Evolutionary conservation across 2,329 filamentous ascomycete genomes (phyloP).

Genomic region (Phialocephala sp.): DNA sequence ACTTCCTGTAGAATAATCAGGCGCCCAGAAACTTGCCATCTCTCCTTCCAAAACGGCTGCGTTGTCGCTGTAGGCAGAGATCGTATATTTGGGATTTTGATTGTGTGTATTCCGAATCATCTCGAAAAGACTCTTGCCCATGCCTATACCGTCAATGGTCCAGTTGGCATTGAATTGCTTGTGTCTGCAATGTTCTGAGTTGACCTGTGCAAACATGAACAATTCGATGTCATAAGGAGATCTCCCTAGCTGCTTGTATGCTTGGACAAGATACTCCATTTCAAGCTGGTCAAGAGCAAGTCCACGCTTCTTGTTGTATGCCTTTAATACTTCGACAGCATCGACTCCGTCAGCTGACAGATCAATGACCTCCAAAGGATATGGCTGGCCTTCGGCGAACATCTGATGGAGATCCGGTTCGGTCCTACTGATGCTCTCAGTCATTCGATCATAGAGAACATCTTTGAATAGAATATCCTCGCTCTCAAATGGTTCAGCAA

Average conservation of each 20-base stretch:
- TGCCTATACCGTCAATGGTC: conserved; percentile 87
- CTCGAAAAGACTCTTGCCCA: conserved; percentile 82
- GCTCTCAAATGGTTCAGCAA: conserved; percentile 55
- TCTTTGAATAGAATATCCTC: conserved; percentile 67
- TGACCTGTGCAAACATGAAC: conserved; percentile 99
- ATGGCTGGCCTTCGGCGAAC: conserved; percentile 72
- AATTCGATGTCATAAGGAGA: conserved; percentile 84
- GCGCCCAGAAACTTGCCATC: conserved; percentile 80
- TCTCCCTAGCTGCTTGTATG: conserved; percentile 68
- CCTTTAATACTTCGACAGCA: conserved; percentile 74
- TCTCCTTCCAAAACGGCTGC: conserved; percentile 87
- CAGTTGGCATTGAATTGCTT: conserved; percentile 98
- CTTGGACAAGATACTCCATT: conserved; percentile 79
- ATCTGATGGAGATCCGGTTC: conserved; percentile 75
- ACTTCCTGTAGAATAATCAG: conserved; percentile 82
- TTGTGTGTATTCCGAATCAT: conserved; percentile 98
- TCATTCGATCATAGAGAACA: conserved; percentile 92
- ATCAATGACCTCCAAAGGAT: conserved; percentile 75
- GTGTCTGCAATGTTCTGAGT: conserved; percentile 83
- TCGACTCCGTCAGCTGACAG: conserved; percentile 69
- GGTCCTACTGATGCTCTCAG: conserved; percentile 73
- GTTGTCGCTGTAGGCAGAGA: conserved; percentile 97
- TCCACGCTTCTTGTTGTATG: conserved; percentile 83
- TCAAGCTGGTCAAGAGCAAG: conserved; percentile 63
- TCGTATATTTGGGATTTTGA: conserved; percentile 77